Percentiles rank a stretch among this genome's conserved stretches.
Conservation (phyloP, 2,329 filamentous ascomycete species). For the Pseudocercospora vitis region DNA sequence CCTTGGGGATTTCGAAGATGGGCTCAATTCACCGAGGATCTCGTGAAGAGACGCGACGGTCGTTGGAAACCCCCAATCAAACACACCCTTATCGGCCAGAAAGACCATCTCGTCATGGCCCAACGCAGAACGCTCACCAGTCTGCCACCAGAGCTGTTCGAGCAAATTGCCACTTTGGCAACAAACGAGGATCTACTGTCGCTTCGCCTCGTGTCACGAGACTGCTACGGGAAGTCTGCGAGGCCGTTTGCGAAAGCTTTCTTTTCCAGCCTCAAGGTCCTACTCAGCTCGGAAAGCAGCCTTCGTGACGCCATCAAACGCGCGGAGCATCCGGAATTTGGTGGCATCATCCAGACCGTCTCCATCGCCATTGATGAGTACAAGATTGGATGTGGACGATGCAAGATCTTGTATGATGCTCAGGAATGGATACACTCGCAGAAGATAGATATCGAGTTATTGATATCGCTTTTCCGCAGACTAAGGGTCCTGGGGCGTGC, state of each 20-base stretch:
- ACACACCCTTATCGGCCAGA: no score
- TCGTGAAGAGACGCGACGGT: no score
- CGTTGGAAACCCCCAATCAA: no score
- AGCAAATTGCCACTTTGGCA: background rate
- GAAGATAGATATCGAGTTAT: background rate
- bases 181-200: background rate
- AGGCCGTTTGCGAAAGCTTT: background rate
- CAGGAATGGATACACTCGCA: background rate
- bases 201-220: background rate
- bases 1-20: background rate
- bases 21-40: no score
- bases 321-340: background rate
- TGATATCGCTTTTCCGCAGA: background rate
- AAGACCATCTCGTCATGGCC: no score
- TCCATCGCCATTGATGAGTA: background rate
- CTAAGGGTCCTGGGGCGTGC: background rate
- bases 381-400: background rate
- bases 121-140: background rate
- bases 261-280: background rate
- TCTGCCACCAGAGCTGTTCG: background rate
- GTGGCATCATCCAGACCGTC: background rate
- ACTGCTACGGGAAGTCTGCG: background rate
- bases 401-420: background rate
- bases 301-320: background rate
- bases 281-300: background rate